Base-by-base conservation (phyloP, 2,329 filamentous ascomycete genomes). In the Thelonectria rubi region DNA sequence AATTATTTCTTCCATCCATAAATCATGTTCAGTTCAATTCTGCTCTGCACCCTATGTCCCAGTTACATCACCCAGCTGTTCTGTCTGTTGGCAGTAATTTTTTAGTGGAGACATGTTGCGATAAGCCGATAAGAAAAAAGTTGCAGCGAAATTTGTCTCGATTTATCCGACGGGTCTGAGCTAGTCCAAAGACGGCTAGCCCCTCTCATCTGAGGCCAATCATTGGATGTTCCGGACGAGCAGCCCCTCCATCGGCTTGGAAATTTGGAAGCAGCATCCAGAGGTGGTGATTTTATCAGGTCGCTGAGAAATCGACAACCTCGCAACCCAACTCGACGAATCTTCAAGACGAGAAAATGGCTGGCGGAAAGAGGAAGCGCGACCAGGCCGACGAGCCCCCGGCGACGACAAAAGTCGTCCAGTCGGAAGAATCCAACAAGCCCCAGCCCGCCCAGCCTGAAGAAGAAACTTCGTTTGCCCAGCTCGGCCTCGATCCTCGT, bases 401-500 rank as follows among this genome's bases (percentile, higher is more conserved):
- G 3, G 72, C 77, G 39, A 53, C 50, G 0, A 65, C 67, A 45
- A 53, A 64, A 18, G 58, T 73, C 15, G 73, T 78, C 42, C 70
- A 67, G 40, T 54, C 67, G 47, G 63, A 72, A 34, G 65, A 75
- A 55, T 46, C 73, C 47, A 68, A 62, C 55, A 73, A 69, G 58
- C 45, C 34, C 34, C 7, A 37, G 12, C 34, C 59, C 55, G 15
- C 63, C 43, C 60, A 68, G 40, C 54, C 72, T 45, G 68, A 73
- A 20, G 68, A 73, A 37, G 77, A 82, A 18, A 74, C 79, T 54
- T 87, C 88, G 3, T 99, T 98, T 74, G 84, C 89, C 66, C 85
- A 88, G 58, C 85, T 98, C 63, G 88, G 88, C 64, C 88, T 99
- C 64, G 95, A 99, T 74, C 80, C 93, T 10, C 88, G 95, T 67